These are phyloP conservation scores for Lactifluus rugatus DNA, from an alignment of 768 basidiomycete genomes.

Conservation along the genomic window DNA sequence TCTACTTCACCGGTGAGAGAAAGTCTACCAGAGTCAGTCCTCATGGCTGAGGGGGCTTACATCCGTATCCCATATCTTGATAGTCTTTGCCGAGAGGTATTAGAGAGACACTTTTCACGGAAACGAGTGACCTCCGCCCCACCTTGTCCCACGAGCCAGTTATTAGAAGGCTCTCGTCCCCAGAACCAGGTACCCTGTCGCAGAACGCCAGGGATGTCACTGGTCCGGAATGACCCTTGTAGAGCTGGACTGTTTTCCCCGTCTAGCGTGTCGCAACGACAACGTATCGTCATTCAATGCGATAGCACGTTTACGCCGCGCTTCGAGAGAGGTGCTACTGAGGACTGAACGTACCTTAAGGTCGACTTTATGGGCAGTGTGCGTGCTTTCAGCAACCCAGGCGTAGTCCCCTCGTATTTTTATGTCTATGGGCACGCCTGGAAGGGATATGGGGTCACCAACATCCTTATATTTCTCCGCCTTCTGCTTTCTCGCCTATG, in stretches of 20 bases:
- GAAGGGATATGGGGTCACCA: slow-evolving; percentile 71
- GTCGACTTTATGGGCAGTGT: slow-evolving; percentile 61
- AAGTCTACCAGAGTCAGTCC: slow-evolving; percentile 2
- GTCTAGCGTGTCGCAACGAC: slow-evolving; percentile 39
- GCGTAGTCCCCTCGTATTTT: slow-evolving; percentile 53
- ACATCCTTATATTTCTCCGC: slow-evolving; percentile 56
- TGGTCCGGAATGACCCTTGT: slow-evolving; percentile 80
- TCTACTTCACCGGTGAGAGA: slow-evolving; percentile 37
- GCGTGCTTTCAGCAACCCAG: slow-evolving; percentile 87
- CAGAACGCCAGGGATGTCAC: slow-evolving; percentile 75
- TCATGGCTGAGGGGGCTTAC: slow-evolving; percentile 34
- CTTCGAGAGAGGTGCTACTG: neutral
- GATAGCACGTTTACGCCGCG: too few relatives aligned
- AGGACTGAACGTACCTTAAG: slow-evolving; percentile 49
- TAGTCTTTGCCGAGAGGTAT: slow-evolving; percentile 42
- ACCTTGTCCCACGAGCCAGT: slow-evolving; percentile 95
- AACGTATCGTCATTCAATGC: neutral
- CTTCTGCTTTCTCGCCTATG: slow-evolving; percentile 63
- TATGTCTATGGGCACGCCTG: slow-evolving; percentile 66
- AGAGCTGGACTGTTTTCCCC: slow-evolving; percentile 67
- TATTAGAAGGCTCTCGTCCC: slow-evolving; percentile 48
- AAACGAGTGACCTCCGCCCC: neutral
- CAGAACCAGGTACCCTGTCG: slow-evolving; percentile 32
- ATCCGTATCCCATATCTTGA: slow-evolving; percentile 76
- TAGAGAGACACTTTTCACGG: slow-evolving; percentile 3